Evolutionary conservation across 2,329 filamentous ascomycete genomes (phyloP), one percentile per base, ranked within the genome.

Genomic region (Aspergillus ochraceoroseus): DNA sequence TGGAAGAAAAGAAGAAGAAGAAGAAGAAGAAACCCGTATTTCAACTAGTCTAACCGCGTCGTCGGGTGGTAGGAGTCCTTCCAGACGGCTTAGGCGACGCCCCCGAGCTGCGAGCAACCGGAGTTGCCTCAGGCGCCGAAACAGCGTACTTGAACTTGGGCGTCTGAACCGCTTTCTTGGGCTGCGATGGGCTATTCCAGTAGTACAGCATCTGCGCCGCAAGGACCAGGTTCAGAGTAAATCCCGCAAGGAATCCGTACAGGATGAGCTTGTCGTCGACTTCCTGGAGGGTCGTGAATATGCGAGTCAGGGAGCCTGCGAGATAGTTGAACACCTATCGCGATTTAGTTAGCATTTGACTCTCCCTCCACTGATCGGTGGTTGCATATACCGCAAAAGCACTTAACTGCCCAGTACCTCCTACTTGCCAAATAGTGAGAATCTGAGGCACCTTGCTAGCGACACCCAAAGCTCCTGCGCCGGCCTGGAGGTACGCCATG

Each of bases 281-380:
- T 72, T 98, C 92, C 61, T 96, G 89, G 43, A 98, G 73, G 6
- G 94, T 98, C 20, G 92, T 98, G 68, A 95, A 98, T 70, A 98
- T 94, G 62, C 92, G 85, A 17, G 87, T 86, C 43, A 96, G 79
- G 29, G 88, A 95, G 26, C 94, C 92, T 55, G 82, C 75, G 57
- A 98, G 86, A 69, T 95, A 98, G 74, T 95, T 96, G 77, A 98
- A 95, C 54, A 98, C 88, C 89, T 95, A 57, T 1, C 13, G 7
- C 9, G 1, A 26, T 3, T 40, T 31, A 53, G 32, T 35, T 3
- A 38, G 19, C 15, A 27, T 13, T 23, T 11, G 12, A 14, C 11
- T 4, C n/a, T 5, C n/a, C 12, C 11, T 2, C 5, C 11, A 5
- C 7, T 14, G 13, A 34, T 27, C 27, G 4, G 6, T 7, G 8